Base-by-base conservation (phyloP, 2,329 filamentous ascomycete genomes). In the Lasiodiplodia citricola region DNA sequence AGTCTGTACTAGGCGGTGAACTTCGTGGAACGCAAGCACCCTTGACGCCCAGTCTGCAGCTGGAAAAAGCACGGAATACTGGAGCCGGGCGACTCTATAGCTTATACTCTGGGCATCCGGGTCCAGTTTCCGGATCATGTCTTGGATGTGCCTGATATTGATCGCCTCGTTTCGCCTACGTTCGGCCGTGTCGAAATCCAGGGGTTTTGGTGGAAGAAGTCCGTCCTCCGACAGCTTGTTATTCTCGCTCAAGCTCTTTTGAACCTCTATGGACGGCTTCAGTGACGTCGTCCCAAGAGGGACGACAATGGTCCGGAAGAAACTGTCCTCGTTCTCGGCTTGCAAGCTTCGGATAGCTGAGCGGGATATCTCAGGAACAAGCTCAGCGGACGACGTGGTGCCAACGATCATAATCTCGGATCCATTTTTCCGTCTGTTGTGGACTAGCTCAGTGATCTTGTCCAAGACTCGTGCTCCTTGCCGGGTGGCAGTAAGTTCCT, bases 381-480 rank as follows among this genome's bases (percentile, higher is more conserved):
- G 78, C 18, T 86, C 83, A 21, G 86, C 84, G 0, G 84, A 85
- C 28, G 89, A 85, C 11, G 91, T 91, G 6, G 92, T 93, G n/a
- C 94, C 96, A 38, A 98, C 81, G 21, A 97, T 85, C 67, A 94
- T 86, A 64, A 97, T 86, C 69, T 87, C 87, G 72, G 90, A 87
- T 4, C 94, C 94, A 50, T 88, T 85, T 66, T 86, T 85, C 84
- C 94, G 91, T 69, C 90, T 86, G 69, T 87, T 87, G 73, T 94
- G 90, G 31, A 97, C 88, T 7, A 91, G 84, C 58, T 87, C 86
- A 66, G 92, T 89, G 14, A 99, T 81, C 69, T 90, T 88, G 51
- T 85, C 82, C 8, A 97, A 81, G 38, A 98, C 87, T 25, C 87
- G 85, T 2, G 87, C 84, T 13, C 93, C 93, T 69, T 93, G 89